These are phyloP conservation scores for Ascochyta fabae DNA, from an alignment of 2,329 filamentous ascomycete species.

Conservation along the genomic window DNA sequence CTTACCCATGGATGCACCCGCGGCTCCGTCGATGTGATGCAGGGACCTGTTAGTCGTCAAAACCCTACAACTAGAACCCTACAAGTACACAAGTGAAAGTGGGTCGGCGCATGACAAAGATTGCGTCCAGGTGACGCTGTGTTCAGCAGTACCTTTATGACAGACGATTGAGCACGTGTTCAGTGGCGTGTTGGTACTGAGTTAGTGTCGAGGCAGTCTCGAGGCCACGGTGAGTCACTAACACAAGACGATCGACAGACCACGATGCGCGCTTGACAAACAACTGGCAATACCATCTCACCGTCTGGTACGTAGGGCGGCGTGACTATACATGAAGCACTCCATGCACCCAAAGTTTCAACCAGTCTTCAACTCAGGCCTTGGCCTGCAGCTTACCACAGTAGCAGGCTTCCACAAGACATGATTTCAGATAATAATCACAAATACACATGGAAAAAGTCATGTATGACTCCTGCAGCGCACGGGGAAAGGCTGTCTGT, in stretches of 20 bases:
- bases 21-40: slow-evolving; percentile 19
- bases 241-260: not conserved
- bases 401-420: not conserved
- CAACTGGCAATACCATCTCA: not conserved
- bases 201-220: too few species aligned
- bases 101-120: slow-evolving; percentile 2
- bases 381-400: not conserved
- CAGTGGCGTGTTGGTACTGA: not conserved
- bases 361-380: not conserved
- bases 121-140: slow-evolving; percentile 8
- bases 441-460: not conserved
- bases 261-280: not conserved
- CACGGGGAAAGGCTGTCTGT: not conserved
- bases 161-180: not conserved
- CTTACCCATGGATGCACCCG: slow-evolving; percentile 15
- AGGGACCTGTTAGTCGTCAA: slow-evolving; percentile 20
- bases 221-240: not conserved
- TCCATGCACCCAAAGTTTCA: slow-evolving; percentile 4
- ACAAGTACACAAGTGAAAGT: not conserved
- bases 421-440: not conserved
- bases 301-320: too few species aligned
- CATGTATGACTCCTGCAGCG: not conserved
- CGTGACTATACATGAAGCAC: not conserved
- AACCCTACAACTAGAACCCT: too few species aligned
- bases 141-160: not conserved